These are phyloP conservation scores for Penicillium sp. DNA, from an alignment of 2,329 filamentous ascomycete genomes.

Conservation along the genomic window DNA sequence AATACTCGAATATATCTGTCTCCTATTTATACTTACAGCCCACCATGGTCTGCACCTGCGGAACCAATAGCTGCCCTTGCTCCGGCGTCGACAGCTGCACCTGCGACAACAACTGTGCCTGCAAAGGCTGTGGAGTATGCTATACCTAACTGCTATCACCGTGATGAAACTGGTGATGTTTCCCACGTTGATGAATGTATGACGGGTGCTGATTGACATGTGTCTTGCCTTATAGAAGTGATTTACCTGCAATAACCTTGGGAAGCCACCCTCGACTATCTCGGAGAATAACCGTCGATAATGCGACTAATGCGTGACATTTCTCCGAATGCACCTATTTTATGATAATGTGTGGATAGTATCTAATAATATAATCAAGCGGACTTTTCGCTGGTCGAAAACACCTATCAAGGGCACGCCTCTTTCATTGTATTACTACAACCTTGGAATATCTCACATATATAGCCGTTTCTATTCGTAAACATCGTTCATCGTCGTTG, in stretches of 20 bases:
- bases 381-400: background rate
- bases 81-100: conserved; percentile 29
- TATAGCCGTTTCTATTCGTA: background rate
- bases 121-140: conserved; percentile 38
- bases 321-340: background rate
- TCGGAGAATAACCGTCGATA: background rate
- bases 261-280: too few species aligned
- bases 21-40: too few species aligned
- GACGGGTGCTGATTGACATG: conserved; percentile 14
- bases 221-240: conserved; percentile 7
- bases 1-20: background rate
- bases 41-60: conserved; percentile 33
- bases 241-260: too few species aligned
- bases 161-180: conserved; percentile 7
- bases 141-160: conserved; percentile 12
- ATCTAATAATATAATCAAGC: background rate
- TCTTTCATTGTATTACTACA: background rate
- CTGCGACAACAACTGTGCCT: conserved; percentile 31
- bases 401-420: too few species aligned
- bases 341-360: background rate
- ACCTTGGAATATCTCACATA: background rate
- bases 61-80: conserved; percentile 30
- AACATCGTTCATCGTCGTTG: background rate
- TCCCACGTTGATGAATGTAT: conserved; percentile 11
- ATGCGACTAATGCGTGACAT: background rate